Conservation (phyloP, 495 filamentous ascomycete genomes). For the Daldinia caldariorum region DNA sequence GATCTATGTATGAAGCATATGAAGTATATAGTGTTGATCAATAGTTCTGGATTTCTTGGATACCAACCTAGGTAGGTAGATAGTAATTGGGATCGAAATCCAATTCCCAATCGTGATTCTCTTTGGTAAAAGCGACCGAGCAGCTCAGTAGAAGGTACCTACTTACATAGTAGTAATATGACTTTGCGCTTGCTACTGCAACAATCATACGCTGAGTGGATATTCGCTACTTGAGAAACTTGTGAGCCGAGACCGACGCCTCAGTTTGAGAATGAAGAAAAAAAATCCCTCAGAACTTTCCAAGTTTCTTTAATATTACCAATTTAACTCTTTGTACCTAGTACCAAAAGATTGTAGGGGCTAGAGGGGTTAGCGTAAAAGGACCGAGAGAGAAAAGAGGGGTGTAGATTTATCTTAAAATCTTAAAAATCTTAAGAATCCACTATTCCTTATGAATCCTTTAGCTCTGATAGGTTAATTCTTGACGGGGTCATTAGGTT, state of each 20-base stretch:
- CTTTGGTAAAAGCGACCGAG: conserved; percentile 10
- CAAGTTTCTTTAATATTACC: conserved; percentile 29
- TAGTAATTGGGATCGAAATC: conserved; percentile 16
- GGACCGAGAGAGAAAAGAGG: conserved; percentile 3
- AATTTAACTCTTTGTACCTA: conserved; percentile 29
- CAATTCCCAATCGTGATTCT: conserved; percentile 26
- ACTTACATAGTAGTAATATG: conserved; percentile 1
- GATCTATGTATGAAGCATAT: not conserved
- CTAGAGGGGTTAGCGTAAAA: conserved; percentile 10
- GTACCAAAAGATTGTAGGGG: conserved; percentile 17
- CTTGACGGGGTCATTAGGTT: conserved; percentile 14
- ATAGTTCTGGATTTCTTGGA: conserved; percentile 6
- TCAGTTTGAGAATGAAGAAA: conserved; percentile 3
- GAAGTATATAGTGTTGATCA: not conserved
- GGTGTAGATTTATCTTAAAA: conserved; percentile 18
- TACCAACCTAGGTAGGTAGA: not conserved
- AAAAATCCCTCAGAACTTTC: conserved; percentile 39
- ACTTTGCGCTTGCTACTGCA: conserved; percentile 10
- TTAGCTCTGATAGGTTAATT: conserved; percentile 23
- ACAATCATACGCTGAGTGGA: conserved; percentile 31
- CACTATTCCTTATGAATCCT: conserved; percentile 33
- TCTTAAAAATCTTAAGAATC: not conserved
- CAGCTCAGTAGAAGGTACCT: conserved; percentile 11
- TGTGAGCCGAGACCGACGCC: conserved; percentile 24
- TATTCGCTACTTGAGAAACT: conserved; percentile 22